Base-by-base conservation (phyloP, 805 yeast species). In the Starmera quercuum region DNA sequence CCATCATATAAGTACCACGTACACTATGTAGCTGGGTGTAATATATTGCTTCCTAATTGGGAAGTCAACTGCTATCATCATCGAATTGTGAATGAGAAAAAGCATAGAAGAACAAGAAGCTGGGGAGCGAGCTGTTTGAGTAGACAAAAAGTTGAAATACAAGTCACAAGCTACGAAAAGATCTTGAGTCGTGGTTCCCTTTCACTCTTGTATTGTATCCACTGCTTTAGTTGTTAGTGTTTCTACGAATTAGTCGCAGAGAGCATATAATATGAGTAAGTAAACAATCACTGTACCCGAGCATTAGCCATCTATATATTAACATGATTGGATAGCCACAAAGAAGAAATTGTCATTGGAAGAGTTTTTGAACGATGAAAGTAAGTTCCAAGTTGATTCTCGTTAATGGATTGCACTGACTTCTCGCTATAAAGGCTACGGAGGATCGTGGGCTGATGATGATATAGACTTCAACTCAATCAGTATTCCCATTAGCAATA, bases 381-480 rank as follows among this genome's bases (percentile, higher is more conserved):
- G 30, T 27, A 18, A 23, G 26, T 23, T 9, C 9, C 24, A 21
- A 21, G 11, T 12, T 6, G 10, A 4, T 9, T 15, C 8, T 7
- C 7, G 18, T 12, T 9, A 26, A 6, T 4, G 10, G 9, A 26
- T 16, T 10, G 7, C 20, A 10, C 7, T 10, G 19, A 15, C 11
- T 10, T 26, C 19, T 15, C 19, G 11, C 19, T 17, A n/a, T 16
- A n/a, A 7, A 27, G 30, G 30, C 19, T 12, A 18, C 3, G 76
- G 75, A 12, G 69, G 71, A 19, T 71, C 76, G 7, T 78, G 85
- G 85, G 83, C 83, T 13, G 84, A 78, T 45, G 83, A 73, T 49
- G 83, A 77, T 47, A 73, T 78, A 36, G 85, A 78, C 49, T 60
- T 77, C 56, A 67, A 69, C 27, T 69, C 80, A 24, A 74, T 77